Conservation (phyloP, 139 green algal genomes). For the Choricystis sp. region DNA sequence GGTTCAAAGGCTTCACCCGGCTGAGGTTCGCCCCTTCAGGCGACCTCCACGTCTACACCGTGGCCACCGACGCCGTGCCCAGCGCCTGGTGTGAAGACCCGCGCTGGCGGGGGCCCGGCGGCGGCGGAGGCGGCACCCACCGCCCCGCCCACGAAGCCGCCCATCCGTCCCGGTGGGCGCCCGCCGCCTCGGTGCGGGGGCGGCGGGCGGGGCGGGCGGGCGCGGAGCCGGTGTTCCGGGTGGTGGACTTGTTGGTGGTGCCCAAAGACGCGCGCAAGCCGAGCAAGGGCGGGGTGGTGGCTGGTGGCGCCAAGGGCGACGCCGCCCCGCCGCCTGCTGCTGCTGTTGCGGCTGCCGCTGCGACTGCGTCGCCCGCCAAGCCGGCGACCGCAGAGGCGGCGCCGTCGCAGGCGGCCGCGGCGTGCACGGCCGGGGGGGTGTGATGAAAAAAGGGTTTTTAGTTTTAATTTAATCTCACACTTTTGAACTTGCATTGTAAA, state of each 20-base stretch:
- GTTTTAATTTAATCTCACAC: too few relatives aligned
- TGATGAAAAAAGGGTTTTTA: too few relatives aligned
- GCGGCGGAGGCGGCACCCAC: conserved; percentile 22
- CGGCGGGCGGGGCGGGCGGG: too few relatives aligned
- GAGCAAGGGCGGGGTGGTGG: too few relatives aligned
- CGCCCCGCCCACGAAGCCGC: conserved; percentile 15
- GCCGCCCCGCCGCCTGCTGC: too few relatives aligned
- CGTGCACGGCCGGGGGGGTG: too few relatives aligned
- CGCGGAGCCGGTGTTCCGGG: conserved; percentile 15
- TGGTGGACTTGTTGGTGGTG: conserved; percentile 13
- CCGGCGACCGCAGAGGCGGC: too few relatives aligned
- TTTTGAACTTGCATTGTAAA: too few relatives aligned
- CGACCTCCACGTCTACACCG: conserved; percentile 18
- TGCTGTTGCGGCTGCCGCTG: too few relatives aligned
- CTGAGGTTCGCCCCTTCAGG: conserved; percentile 49
- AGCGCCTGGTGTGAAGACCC: conserved; percentile 56
- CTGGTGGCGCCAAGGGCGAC: too few relatives aligned
- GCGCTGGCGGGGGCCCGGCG: conserved; percentile 32
- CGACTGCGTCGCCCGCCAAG: too few relatives aligned
- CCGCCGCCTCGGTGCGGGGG: neutral
- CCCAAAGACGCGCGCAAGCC: conserved; percentile 7
- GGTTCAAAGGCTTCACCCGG: conserved; percentile 62
- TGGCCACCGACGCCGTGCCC: conserved; percentile 39
- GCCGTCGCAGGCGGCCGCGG: too few relatives aligned
- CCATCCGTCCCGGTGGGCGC: neutral